These are phyloP conservation scores for Friedmanniomyces simplex DNA, from an alignment of 495 filamentous ascomycete species.

Conservation along the genomic window DNA sequence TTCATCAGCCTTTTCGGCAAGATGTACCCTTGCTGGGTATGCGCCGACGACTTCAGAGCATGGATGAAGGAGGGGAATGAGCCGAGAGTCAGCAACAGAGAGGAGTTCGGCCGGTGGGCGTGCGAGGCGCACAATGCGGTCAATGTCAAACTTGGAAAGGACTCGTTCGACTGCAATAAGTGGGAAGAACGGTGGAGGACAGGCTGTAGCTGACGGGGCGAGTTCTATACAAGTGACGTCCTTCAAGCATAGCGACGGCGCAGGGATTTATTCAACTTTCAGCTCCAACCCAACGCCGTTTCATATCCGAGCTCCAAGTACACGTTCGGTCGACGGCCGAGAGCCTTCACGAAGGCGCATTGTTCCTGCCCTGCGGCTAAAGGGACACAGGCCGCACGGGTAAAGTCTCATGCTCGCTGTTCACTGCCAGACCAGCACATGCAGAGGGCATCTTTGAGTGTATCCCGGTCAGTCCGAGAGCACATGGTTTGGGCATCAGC, in stretches of 20 bases:
- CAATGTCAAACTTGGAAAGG: conserved; percentile 86
- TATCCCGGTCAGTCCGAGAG: too few relatives aligned
- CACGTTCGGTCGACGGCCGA: not conserved
- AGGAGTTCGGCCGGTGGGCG: conserved; percentile 84
- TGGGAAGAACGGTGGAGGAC: conserved; percentile 94
- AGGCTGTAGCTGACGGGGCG: conserved; percentile 50
- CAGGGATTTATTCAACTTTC: too few relatives aligned
- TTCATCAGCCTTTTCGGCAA: conserved; percentile 73
- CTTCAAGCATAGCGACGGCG: not conserved
- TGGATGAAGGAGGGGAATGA: conserved; percentile 71
- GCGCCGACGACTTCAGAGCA: conserved; percentile 77
- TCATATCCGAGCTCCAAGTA: too few relatives aligned
- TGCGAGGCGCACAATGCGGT: conserved; percentile 98
- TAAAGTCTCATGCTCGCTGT: too few relatives aligned
- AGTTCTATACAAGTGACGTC: not conserved
- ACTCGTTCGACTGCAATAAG: conserved; percentile 75
- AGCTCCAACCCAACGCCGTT: too few relatives aligned
- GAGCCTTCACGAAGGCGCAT: too few relatives aligned
- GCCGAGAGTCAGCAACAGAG: conserved; percentile 53
- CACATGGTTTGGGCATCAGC: too few relatives aligned
- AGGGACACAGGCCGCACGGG: too few relatives aligned
- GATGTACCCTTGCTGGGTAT: conserved; percentile 90
- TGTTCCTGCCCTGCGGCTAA: too few relatives aligned
- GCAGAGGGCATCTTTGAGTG: too few relatives aligned
- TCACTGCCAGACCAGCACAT: too few relatives aligned